These are phyloP conservation scores for Cyphellophora attinorum DNA, from an alignment of 2,329 filamentous ascomycete genomes.

Conservation along the genomic window DNA sequence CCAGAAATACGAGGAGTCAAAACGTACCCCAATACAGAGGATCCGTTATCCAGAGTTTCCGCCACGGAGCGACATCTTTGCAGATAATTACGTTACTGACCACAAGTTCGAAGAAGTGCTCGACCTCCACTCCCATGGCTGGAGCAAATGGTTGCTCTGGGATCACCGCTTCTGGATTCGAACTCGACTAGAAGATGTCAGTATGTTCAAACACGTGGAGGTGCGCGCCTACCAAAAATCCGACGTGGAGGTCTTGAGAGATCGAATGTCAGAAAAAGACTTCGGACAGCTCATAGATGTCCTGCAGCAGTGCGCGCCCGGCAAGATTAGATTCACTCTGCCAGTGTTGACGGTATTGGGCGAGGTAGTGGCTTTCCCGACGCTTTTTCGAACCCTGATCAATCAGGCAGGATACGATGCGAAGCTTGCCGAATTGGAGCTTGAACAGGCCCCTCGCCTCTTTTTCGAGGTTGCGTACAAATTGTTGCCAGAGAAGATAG, in stretches of 20 bases:
- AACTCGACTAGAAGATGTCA: slow-evolving; percentile 4
- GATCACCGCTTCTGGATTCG: slow-evolving; percentile 16
- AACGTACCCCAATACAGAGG: too few species aligned
- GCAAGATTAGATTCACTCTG: slow-evolving; percentile 14
- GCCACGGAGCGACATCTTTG: neutral
- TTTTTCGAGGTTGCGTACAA: slow-evolving; percentile 1
- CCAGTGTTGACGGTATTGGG: slow-evolving; percentile 10
- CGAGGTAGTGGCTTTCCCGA: slow-evolving; percentile 13
- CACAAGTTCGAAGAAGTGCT: too few species aligned
- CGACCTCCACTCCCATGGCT: neutral
- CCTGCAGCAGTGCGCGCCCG: slow-evolving; percentile 10
- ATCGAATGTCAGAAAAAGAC: slow-evolving; percentile 1
- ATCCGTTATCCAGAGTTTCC: slow-evolving; percentile 5
- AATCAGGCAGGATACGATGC: too few species aligned
- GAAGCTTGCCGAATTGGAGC: neutral
- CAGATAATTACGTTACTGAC: too few species aligned
- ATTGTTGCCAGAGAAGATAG: neutral
- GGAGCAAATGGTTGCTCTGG: slow-evolving; percentile 9
- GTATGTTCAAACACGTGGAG: slow-evolving; percentile 4
- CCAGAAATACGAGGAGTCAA: neutral
- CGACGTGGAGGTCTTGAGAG: slow-evolving; percentile 5
- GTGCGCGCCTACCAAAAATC: slow-evolving; percentile 10
- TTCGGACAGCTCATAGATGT: slow-evolving; percentile 4
- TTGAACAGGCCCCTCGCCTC: neutral
- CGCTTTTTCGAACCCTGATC: too few species aligned